phyloP scores from a whole-genome alignment of 768 basidiomycete species.

The Lentinula edodes region DNA sequence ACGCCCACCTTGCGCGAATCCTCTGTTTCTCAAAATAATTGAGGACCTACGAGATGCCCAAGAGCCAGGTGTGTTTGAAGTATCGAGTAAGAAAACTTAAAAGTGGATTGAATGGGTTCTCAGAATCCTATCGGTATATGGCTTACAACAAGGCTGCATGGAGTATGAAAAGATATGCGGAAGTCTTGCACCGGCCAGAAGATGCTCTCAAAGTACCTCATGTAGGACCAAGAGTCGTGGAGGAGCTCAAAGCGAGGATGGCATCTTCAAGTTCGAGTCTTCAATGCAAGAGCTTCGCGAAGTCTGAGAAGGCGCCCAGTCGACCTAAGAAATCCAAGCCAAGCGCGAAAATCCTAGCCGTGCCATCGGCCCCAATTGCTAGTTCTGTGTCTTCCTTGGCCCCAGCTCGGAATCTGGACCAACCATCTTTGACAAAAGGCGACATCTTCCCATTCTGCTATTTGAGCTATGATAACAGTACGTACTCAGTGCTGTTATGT shows the following conservation, averaged over 20 bases:
- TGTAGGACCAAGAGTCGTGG: background rate
- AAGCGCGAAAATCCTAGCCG: background rate
- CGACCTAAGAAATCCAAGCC: background rate
- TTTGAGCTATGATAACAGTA: background rate
- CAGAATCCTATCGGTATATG: background rate
- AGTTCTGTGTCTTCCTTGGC: background rate
- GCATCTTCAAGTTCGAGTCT: background rate
- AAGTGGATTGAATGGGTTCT: background rate
- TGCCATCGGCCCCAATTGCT: background rate
- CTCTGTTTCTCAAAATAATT: background rate
- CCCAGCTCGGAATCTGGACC: background rate
- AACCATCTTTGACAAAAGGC: background rate
- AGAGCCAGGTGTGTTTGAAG: background rate
- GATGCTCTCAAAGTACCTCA: background rate
- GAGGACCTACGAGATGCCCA: background rate
- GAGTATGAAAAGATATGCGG: background rate
- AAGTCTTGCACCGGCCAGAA: background rate
- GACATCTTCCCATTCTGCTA: background rate
- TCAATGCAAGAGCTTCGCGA: background rate
- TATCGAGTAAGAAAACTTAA: background rate
- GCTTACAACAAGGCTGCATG: background rate
- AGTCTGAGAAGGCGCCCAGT: no score
- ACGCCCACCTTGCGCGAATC: background rate
- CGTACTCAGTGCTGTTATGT: no score
- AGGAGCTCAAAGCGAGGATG: background rate